Conservation (phyloP, 2,329 filamentous ascomycete species). For the Cladosporium sp. region DNA sequence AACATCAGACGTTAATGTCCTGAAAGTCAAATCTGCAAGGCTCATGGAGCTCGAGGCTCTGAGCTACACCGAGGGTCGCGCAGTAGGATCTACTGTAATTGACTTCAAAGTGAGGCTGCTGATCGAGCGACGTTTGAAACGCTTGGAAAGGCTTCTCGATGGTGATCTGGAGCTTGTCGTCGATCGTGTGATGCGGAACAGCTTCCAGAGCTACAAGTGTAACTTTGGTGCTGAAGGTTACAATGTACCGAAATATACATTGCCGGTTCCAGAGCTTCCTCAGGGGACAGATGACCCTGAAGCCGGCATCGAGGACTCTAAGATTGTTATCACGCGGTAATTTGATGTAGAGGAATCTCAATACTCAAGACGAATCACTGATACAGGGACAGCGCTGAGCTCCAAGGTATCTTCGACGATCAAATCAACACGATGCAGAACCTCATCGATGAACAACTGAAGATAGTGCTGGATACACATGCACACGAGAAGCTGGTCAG, state of each 20-base stretch:
- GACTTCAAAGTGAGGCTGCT: constrained; percentile 15
- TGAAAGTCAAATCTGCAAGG: constrained; percentile 12
- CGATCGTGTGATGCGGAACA: not conserved
- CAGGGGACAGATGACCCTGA: constrained; percentile 28
- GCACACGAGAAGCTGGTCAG: constrained; percentile 26
- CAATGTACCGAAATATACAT: not conserved
- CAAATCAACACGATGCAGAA: constrained; percentile 34
- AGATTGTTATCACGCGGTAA: constrained; percentile 31
- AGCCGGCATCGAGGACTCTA: constrained; percentile 31
- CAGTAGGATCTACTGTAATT: constrained; percentile 20
- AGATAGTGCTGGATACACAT: constrained; percentile 27
- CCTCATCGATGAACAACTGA: constrained; percentile 34
- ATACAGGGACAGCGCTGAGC: constrained; percentile 22
- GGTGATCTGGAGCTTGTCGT: not conserved
- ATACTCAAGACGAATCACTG: not conserved
- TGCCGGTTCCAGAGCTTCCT: not conserved
- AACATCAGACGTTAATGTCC: constrained; percentile 20
- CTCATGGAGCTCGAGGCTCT: constrained; percentile 18
- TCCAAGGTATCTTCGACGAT: constrained; percentile 34
- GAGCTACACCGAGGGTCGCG: constrained; percentile 16
- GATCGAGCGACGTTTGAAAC: not conserved
- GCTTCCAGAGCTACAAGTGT: not conserved
- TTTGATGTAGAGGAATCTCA: not conserved
- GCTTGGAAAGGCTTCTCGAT: not conserved
- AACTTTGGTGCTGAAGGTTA: not conserved